Evolutionary conservation across 2,329 filamentous ascomycete genomes (phyloP).

Genomic region (Penicillium corylophilum): DNA sequence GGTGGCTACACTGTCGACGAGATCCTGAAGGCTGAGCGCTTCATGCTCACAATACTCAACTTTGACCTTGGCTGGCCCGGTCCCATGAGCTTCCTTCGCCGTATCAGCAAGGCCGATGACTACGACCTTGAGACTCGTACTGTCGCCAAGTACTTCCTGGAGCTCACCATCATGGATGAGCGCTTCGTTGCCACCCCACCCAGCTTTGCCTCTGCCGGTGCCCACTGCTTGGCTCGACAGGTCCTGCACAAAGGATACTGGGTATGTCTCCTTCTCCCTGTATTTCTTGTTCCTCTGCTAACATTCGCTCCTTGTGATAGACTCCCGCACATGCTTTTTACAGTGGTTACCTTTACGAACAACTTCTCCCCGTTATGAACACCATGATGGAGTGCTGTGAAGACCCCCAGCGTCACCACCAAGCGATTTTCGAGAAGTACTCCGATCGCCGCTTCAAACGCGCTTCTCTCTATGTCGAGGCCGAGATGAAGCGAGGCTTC

Average conservation of each 20-base stretch:
- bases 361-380: conserved; percentile 73
- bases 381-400: conserved; percentile 88
- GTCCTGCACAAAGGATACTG: conserved; percentile 90
- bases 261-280: conserved; percentile 60
- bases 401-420: conserved; percentile 75
- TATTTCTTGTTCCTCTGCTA: conserved; percentile 12
- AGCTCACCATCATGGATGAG: conserved; percentile 97
- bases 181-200: conserved; percentile 89
- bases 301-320: conserved; percentile 46
- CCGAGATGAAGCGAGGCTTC: conserved; percentile 66
- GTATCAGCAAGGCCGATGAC: conserved; percentile 97
- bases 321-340: conserved; percentile 83
- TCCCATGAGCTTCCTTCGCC: conserved; percentile 94
- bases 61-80: conserved; percentile 98
- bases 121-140: conserved; percentile 95
- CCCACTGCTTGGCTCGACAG: conserved; percentile 85
- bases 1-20: conserved; percentile 84
- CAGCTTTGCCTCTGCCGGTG: conserved; percentile 85
- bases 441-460: conserved; percentile 82
- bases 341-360: conserved; percentile 85
- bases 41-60: conserved; percentile 95
- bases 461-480: conserved; percentile 75
- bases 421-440: conserved; percentile 90
- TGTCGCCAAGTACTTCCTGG: conserved; percentile 95
- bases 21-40: conserved; percentile 94